phyloP scores from a whole-genome alignment of 208 protist species.

The Acanthamoeba royreba region DNA sequence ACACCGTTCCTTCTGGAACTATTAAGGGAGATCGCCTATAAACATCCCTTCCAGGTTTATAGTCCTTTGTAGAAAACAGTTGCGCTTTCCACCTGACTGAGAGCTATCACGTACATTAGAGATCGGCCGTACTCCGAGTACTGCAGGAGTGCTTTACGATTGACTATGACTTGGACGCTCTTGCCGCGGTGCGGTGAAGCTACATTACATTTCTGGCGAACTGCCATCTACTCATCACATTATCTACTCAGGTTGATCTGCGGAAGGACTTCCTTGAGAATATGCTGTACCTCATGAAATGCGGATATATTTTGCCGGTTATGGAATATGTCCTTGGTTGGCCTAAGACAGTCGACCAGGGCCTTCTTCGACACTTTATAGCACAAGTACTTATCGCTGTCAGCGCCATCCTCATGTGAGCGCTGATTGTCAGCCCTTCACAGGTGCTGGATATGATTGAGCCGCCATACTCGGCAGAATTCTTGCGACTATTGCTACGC shows the following conservation, averaged over 20 bases:
- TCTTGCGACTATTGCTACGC: neutral
- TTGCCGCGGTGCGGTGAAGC: neutral
- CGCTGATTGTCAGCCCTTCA: neutral
- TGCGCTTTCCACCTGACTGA: too few relatives aligned
- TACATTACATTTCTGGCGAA: neutral
- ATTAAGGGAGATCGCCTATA: neutral
- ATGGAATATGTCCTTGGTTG: neutral
- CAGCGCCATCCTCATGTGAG: neutral
- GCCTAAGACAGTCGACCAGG: constrained; percentile 1
- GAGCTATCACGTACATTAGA: too few relatives aligned
- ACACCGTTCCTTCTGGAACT: constrained; percentile 21
- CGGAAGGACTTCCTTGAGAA: constrained; percentile 16
- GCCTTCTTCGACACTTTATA: constrained; percentile 26
- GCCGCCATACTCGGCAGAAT: neutral
- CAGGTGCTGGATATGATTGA: neutral
- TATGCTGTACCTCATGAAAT: constrained; percentile 33
- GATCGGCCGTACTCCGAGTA: neutral
- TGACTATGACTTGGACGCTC: constrained; percentile 48
- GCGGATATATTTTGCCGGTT: neutral
- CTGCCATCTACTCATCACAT: neutral
- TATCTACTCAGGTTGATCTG: neutral
- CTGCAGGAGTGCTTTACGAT: constrained; percentile 23
- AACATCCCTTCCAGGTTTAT: constrained; percentile 29
- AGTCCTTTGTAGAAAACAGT: too few relatives aligned
- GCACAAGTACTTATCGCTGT: neutral